These are phyloP conservation scores for Citrus trifoliata DNA, from an alignment of 345 rosid species.

Conservation along the genomic window DNA sequence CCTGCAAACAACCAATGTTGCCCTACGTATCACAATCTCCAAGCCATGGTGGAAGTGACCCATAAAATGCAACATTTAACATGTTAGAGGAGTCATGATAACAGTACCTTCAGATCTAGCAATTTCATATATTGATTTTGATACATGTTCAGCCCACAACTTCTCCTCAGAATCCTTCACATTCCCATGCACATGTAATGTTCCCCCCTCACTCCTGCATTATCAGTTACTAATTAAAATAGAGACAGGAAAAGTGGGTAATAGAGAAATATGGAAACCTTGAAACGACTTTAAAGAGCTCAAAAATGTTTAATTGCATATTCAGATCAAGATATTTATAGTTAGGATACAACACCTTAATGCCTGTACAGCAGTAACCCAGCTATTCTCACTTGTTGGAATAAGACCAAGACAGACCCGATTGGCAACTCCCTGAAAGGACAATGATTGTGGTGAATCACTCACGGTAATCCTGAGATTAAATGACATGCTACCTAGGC, in stretches of 20 bases:
- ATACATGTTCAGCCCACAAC: constrained; percentile 53
- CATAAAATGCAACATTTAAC: too few species aligned
- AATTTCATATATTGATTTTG: constrained; percentile 49
- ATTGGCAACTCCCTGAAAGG: constrained; percentile 73
- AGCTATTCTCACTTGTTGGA: constrained; percentile 86
- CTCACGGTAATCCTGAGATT: background rate
- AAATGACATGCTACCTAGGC: background rate
- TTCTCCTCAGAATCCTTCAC: constrained; percentile 73
- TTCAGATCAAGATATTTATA: background rate
- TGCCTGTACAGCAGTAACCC: constrained; percentile 82
- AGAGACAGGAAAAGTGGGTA: background rate
- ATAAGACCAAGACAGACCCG: constrained; percentile 91
- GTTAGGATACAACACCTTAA: constrained; percentile 51
- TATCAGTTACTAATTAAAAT: constrained; percentile 11
- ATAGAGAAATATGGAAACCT: background rate
- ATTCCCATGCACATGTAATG: constrained; percentile 82
- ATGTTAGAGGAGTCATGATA: background rate
- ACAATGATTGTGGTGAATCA: constrained; percentile 10
- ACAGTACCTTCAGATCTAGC: constrained; percentile 68
- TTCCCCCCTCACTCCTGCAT: constrained; percentile 81
- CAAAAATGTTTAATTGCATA: background rate
- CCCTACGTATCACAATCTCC: background rate
- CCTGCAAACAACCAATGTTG: constrained; percentile 42
- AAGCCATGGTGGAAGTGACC: background rate
- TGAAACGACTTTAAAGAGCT: background rate